Conservation (phyloP, 352 stramenopile species). For the Globisporangium okanoganense region DNA sequence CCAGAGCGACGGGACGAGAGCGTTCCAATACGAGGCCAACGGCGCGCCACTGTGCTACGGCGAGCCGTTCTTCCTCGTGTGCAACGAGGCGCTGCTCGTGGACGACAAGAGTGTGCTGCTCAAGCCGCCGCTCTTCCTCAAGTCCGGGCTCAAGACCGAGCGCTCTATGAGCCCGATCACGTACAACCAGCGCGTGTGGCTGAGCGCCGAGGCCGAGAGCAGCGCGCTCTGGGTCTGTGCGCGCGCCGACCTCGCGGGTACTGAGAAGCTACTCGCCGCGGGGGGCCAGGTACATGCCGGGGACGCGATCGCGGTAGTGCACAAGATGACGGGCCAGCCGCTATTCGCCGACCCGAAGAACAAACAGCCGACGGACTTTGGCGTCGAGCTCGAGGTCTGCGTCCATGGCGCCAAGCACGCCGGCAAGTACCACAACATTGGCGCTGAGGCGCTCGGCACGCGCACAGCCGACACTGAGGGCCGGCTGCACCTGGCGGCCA, state of each 20-base stretch:
- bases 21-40: conserved; percentile 13
- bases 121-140: conserved; percentile 73
- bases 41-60: conserved; percentile 57
- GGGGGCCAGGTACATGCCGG: conserved; percentile 38
- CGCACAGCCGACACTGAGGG: conserved; percentile 73
- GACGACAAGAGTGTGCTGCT: conserved; percentile 73
- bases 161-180: conserved; percentile 84
- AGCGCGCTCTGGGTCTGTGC: conserved; percentile 67
- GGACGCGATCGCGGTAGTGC: conserved; percentile 57
- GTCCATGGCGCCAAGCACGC: conserved; percentile 34
- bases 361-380: conserved; percentile 77
- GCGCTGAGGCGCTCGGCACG: conserved; percentile 44
- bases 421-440: conserved; percentile 72
- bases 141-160: conserved; percentile 79
- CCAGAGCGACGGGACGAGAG: conserved; percentile 19
- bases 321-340: conserved; percentile 84
- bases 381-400: conserved; percentile 73
- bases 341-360: conserved; percentile 45
- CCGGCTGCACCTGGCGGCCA: conserved; percentile 32
- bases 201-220: conserved; percentile 60
- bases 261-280: conserved; percentile 66
- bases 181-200: conserved; percentile 79
- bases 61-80: conserved; percentile 79
- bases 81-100: conserved; percentile 72
- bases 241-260: conserved; percentile 52